Conservation (phyloP, 73 alveolate genomes). For the Effrenium voratum region DNA sequence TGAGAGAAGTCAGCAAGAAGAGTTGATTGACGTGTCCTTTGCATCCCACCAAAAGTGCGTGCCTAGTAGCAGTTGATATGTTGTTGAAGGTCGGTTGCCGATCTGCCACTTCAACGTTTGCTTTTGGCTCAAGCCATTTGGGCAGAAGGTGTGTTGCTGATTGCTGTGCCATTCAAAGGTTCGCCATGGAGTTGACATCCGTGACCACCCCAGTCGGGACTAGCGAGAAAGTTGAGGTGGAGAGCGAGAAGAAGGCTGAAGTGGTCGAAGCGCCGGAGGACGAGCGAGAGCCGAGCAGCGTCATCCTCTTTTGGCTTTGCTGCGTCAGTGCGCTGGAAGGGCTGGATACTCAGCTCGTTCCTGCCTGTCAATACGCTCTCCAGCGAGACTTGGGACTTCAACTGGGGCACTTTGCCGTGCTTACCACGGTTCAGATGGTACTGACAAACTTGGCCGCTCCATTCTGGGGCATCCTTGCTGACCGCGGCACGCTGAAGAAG, state of each 20-base stretch:
- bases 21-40: too few species aligned
- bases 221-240: not conserved
- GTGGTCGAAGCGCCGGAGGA: not conserved
- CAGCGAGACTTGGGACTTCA: conserved; percentile 64
- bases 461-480: conserved; percentile 82
- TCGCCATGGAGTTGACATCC: conserved; percentile 52
- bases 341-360: conserved; percentile 70
- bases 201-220: conserved; percentile 29
- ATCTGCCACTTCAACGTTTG: too few species aligned
- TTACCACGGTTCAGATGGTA: conserved; percentile 88
- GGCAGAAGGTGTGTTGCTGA: too few species aligned
- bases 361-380: conserved; percentile 78
- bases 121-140: too few species aligned
- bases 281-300: conserved; percentile 55
- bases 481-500: conserved; percentile 60
- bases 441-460: conserved; percentile 86
- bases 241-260: not conserved
- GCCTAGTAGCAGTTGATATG: too few species aligned
- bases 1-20: too few species aligned
- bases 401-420: conserved; percentile 79
- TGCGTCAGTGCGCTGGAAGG: conserved; percentile 90
- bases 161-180: too few species aligned
- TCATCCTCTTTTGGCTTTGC: conserved; percentile 82
- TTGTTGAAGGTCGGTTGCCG: too few species aligned
- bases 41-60: too few species aligned